Evolutionary conservation across 106 monocot genomes (phyloP), one percentile per base, ranked within the genome.

Genomic region (Dioscorea alata): DNA sequence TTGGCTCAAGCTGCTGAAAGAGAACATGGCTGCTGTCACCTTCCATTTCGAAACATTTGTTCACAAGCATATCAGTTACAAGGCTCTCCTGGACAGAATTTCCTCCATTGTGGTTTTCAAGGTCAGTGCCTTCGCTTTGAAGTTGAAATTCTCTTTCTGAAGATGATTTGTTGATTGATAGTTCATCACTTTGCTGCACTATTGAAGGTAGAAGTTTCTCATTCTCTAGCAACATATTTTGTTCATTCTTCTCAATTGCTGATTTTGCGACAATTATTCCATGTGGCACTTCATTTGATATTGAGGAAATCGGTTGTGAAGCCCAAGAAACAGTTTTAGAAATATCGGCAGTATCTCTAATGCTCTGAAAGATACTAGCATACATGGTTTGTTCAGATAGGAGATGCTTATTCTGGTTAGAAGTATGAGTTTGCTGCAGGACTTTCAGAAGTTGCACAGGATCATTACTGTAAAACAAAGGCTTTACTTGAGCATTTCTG

Each of bases 281-380:
- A 16, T 57, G 67, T 24, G 23, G 48, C 25, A 64, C 17, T 21
- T 59, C 21, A 66, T 22, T 64, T 52, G 6, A 49, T 14, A 23
- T 24, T 35, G 35, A 24, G 69, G 48, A 23, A 70, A 68, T 59
- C 56, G 62, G 42, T 60, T 79, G 57, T 8, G 21, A 48, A 35
- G 76, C 4, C 16, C 71, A 56, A 48, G 77, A 63, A 33, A 70
- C 69, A n/a, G 33, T 21, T 42, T 71, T 33, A 14, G 71, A 35
- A 4, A 65, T 54, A 16, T 74, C 76, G 28, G 2, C 28, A 65
- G 59, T 67, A 1, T 50, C 63, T 62, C 49, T 64, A 17, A 88
- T 65, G 68, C 79, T 87, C 67, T 82, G 77, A 22, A 87, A 72
- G 49, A 79, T 65, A 53, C 69, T 83, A 25, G 81, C 54, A 77